Percentiles rank a stretch among this genome's conserved stretches.
Evolutionary conservation across 148 eudicot genomes (phyloP).

Genomic region (Camellia japonica): DNA sequence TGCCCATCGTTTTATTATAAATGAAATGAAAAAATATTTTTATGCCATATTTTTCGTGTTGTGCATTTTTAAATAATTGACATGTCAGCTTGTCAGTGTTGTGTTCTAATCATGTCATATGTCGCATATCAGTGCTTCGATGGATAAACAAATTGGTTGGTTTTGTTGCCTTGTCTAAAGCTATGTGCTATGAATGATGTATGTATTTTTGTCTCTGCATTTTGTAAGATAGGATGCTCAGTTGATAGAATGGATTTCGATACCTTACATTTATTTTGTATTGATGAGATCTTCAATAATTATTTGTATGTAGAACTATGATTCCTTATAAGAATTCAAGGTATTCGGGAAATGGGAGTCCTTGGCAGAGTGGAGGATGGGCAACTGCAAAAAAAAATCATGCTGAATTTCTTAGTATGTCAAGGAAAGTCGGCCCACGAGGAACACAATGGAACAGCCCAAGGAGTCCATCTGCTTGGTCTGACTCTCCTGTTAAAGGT

Average conservation of each 20-base stretch:
- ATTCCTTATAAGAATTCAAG: slow-evolving; percentile 8
- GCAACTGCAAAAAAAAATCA: slow-evolving; percentile 24
- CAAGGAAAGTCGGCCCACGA: slow-evolving; percentile 22
- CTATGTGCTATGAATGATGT: not conserved
- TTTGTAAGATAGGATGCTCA: not conserved
- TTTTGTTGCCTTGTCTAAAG: not conserved
- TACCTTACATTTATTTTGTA: not conserved
- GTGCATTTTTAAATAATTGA: too few relatives aligned
- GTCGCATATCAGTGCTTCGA: not conserved
- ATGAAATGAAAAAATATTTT: too few relatives aligned
- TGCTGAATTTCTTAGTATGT: slow-evolving; percentile 53
- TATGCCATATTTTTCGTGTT: too few relatives aligned
- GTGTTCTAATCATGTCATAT: too few relatives aligned
- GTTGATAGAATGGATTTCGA: not conserved
- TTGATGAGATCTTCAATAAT: not conserved
- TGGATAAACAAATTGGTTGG: not conserved
- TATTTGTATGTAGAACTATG: not conserved
- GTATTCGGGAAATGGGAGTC: slow-evolving; percentile 16
- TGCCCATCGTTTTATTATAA: too few relatives aligned
- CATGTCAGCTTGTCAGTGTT: too few relatives aligned
- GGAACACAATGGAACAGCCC: slow-evolving; percentile 42
- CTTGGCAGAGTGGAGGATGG: slow-evolving; percentile 23
- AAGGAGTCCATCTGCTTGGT: slow-evolving; percentile 28
- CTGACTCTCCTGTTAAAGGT: slow-evolving; percentile 53
- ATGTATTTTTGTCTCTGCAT: not conserved